phyloP scores from a whole-genome alignment of 305 asterid genomes.

The Euphrasia arctica region DNA sequence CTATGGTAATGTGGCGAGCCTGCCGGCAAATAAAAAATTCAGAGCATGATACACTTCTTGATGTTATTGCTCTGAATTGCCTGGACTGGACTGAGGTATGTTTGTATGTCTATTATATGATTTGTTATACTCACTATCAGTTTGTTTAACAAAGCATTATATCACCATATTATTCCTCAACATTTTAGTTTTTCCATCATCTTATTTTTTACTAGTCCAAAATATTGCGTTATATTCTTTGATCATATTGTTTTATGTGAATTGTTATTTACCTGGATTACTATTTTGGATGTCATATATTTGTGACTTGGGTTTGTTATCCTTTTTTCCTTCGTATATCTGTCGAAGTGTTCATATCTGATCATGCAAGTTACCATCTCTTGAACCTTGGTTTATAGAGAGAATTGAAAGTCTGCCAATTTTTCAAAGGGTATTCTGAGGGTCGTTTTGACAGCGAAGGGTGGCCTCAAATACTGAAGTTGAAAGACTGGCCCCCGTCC shows the following conservation, averaged over 20 bases:
- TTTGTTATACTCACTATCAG: background rate
- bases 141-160: background rate
- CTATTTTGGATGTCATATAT: background rate
- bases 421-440: conserved; percentile 45
- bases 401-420: conserved; percentile 44
- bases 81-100: conserved; percentile 66
- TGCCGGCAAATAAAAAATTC: conserved; percentile 45
- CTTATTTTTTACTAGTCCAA: background rate
- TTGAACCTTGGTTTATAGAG: conserved; percentile 32
- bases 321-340: background rate
- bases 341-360: too few relatives aligned
- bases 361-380: conserved; percentile 15
- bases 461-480: conserved; percentile 64
- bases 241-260: background rate
- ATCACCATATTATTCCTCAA: background rate
- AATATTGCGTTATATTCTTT: background rate
- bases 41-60: conserved; percentile 38
- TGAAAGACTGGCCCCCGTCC: conserved; percentile 81
- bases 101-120: background rate
- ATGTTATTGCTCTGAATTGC: conserved; percentile 60
- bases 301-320: background rate
- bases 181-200: background rate
- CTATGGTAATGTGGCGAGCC: conserved; percentile 92
- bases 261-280: background rate
- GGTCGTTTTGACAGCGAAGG: conserved; percentile 31